A percentile compares a stretch with the other conserved stretches of the same genome.
Evolutionary conservation across 306 rosid species (phyloP).

Genomic region (Echinosophora koreensis): DNA sequence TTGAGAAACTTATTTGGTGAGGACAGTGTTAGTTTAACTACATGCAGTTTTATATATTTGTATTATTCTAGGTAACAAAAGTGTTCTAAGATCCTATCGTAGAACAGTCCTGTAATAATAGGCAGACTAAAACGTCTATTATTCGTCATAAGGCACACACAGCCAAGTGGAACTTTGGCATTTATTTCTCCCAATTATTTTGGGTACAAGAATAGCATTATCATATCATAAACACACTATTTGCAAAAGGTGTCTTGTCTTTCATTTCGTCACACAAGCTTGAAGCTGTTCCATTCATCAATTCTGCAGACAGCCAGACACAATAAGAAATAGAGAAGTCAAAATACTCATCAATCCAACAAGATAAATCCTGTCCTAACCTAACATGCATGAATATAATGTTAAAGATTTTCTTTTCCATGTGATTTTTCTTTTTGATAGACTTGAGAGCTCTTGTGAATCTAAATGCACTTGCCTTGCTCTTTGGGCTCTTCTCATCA

Average conservation of each 20-base stretch:
- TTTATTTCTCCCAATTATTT: slow-evolving; percentile 37
- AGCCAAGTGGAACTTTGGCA: slow-evolving; percentile 46
- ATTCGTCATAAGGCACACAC: slow-evolving; percentile 40
- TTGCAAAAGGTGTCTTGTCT: slow-evolving; percentile 11
- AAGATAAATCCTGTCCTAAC: slow-evolving; percentile 7
- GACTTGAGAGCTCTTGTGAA: not conserved
- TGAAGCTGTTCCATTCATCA: slow-evolving; percentile 41
- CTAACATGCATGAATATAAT: slow-evolving; percentile 19
- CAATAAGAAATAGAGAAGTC: not conserved
- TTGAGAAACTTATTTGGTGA: too few relatives aligned
- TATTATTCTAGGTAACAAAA: not conserved
- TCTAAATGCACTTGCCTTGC: slow-evolving; percentile 36
- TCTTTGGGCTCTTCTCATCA: slow-evolving; percentile 24
- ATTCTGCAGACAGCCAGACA: slow-evolving; percentile 50
- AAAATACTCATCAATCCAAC: slow-evolving; percentile 13
- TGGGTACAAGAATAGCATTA: slow-evolving; percentile 37
- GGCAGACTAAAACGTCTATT: slow-evolving; percentile 37
- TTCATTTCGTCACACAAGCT: slow-evolving; percentile 4
- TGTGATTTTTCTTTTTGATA: not conserved
- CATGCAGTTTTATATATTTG: slow-evolving; percentile 1
- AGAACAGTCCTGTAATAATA: slow-evolving; percentile 19
- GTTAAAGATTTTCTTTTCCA: not conserved
- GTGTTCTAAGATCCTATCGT: not conserved
- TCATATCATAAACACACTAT: slow-evolving; percentile 26
- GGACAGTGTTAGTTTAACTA: slow-evolving; percentile 38